Percentiles rank a stretch among this genome's conserved stretches.
phyloP scores from a whole-genome alignment of 23 red algal species.

The Gracilaria domingensis region DNA sequence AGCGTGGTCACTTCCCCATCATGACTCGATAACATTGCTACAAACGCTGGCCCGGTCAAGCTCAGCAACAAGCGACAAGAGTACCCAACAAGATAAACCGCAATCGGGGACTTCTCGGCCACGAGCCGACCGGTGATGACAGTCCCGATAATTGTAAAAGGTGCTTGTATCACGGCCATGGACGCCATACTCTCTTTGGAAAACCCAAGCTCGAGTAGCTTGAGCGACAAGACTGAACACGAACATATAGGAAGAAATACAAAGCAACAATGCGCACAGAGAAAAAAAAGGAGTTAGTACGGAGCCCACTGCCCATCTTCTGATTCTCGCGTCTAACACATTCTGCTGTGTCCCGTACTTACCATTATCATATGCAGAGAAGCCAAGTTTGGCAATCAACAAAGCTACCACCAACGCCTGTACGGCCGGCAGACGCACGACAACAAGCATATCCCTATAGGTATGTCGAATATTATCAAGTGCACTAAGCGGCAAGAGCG shows the following conservation, averaged over 20 bases:
- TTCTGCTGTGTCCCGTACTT: background rate
- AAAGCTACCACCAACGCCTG: conserved; percentile 68
- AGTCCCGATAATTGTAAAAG: conserved; percentile 68
- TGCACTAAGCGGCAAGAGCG: background rate
- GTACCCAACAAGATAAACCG: conserved; percentile 62
- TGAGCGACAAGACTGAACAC: conserved; percentile 75
- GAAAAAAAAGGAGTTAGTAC: too few relatives aligned
- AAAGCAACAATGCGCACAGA: background rate
- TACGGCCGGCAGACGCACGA: conserved; percentile 54
- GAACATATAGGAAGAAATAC: too few relatives aligned
- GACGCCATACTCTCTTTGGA: conserved; percentile 88
- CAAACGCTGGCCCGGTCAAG: conserved; percentile 48
- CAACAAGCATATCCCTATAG: conserved; percentile 51
- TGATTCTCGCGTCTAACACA: too few relatives aligned
- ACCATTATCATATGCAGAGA: conserved; percentile 89
- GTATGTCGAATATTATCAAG: conserved; percentile 40
- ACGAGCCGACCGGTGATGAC: conserved; percentile 66
- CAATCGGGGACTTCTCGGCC: conserved; percentile 37
- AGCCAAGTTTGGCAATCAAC: conserved; percentile 83
- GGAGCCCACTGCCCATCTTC: too few relatives aligned
- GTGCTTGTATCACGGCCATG: conserved; percentile 86
- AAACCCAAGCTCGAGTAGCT: conserved; percentile 89
- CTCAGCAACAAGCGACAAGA: conserved; percentile 66
- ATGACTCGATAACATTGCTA: conserved; percentile 9
- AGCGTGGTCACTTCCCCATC: conserved; percentile 33